Conservation (phyloP, 305 asterid species). For the Fraxinus latifolia region DNA sequence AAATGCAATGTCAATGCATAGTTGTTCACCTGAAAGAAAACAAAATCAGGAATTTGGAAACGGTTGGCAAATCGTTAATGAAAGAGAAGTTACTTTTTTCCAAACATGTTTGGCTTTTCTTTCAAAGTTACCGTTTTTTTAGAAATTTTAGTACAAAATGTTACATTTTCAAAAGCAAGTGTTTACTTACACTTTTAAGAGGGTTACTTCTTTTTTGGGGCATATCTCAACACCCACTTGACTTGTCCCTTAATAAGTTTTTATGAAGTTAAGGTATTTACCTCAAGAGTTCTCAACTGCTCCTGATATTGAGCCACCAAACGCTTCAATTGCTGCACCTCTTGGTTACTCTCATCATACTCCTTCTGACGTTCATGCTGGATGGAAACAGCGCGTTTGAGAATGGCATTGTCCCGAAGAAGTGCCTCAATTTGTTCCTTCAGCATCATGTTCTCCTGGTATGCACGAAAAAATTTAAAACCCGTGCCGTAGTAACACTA, state of each 20-base stretch:
- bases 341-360: conserved; percentile 61
- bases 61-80: neutral
- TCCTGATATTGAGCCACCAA: conserved; percentile 71
- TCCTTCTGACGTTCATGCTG: conserved; percentile 92
- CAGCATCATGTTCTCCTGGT: conserved; percentile 65
- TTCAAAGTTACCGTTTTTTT: no score
- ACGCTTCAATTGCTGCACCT: conserved; percentile 71
- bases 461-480: neutral
- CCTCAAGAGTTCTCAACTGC: conserved; percentile 80
- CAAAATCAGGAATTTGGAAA: neutral
- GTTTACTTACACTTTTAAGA: neutral
- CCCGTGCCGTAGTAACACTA: neutral
- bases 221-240: neutral
- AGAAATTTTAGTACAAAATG: neutral
- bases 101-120: neutral
- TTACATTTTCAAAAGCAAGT: neutral
- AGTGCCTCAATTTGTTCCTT: conserved; percentile 65
- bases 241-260: neutral
- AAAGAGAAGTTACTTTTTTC: neutral
- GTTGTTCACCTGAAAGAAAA: conserved; percentile 61
- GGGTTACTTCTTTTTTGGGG: neutral
- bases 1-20: conserved; percentile 57
- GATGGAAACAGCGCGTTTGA: conserved; percentile 83
- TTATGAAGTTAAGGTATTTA: conserved; percentile 16
- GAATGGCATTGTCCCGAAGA: conserved; percentile 57